Evolutionary conservation across 1,139 yeast species (phyloP), one percentile per base, ranked within the genome.

Genomic region (Protomyces inundatus): DNA sequence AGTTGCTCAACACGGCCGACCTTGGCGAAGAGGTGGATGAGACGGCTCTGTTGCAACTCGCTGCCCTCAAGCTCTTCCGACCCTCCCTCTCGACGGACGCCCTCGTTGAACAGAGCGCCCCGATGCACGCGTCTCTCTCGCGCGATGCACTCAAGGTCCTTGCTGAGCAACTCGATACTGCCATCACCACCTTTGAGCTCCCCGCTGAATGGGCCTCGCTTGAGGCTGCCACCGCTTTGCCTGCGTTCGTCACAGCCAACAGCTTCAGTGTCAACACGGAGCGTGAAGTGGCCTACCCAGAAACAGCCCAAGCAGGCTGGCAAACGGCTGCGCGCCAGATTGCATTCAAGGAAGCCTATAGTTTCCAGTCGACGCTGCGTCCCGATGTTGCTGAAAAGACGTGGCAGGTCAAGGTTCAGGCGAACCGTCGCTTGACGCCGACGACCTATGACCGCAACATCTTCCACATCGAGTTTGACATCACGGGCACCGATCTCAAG

Each of bases 391-490:
- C 97, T 33, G 88, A 88, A 63, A 81, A 87, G 76, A 91, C 88
- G 77, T 90, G 85, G 72, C 82, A 90, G 64, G 95, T 90, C 66
- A 89, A 87, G 76, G 98, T 93, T 59, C 88, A 90, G 75, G 95
- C 88, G 73, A 91, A 90, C 79, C 86, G 85, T 77, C 84, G 98
- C 73, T 87, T 93, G 69, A 93, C 98, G n/a, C 98, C 98, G 9
- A 73, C 73, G 53, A 93, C 88, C 72, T 93, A 93, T 75, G 89
- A 89, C 67, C 88, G 98, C 79, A 88, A 93, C 76, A 91, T 93
- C 73, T 93, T 93, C 90, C 97, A 93, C 75, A 87, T 93, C 71
- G 98, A 93, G 77, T 89, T 93, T 71, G 98, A 93, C 74, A 82
- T 86, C 71, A 77, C 91, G 59, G 96, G 96, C 61, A 90, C 98